Base-by-base conservation (phyloP, 352 stramenopile genomes). In the Phytophthora syringae region DNA sequence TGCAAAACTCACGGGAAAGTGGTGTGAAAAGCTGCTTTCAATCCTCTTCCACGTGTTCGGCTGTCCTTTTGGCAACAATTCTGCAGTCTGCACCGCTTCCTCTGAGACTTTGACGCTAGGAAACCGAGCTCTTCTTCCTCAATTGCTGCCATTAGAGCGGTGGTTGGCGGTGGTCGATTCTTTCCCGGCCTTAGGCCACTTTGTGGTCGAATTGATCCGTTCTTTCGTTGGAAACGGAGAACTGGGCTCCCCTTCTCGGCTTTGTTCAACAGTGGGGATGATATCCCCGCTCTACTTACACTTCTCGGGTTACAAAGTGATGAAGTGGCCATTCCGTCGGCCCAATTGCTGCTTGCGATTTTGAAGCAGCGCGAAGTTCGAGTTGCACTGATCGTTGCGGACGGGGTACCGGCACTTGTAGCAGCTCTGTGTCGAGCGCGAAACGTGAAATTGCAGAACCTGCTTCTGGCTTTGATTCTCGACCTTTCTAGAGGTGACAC, bases 31-130 rank as follows among this genome's bases (percentile, higher is more conserved):
- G 60, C 27, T 91, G 5, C 64, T 93, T 0, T 72, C 59, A 2
- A 82, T 91, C 6, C 44, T 93, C 9, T 87, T 74, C 58, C 89
- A 91, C n/a, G 44, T 90, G 0, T 90, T 88, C 30, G 79, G 79
- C n/a, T 72, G 75, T 50, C 66, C 66, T 18, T 67, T 70, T 44
- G 54, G 50, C 25, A 66, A 49, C 24, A 50, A 49, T 10, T 7
- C 45, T 18, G 37, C 36, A 10, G 25, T 40, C 7, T 50, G 18
- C 7, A 51, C 45, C 49, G 40, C 18, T 0, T 44, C 57, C 6
- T 44, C 43, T 3, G 67, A 76, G 2, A 56, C 49, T 1, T 34
- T 88, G 2, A 51, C 64, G 3, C 44, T 47, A 11, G 74, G 79
- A 2, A 70, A 88, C 30, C 24, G 20, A 13, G 56, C 77, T 0